Percentiles rank a stretch among this genome's conserved stretches.
Evolutionary conservation across 306 rosid species (phyloP).

Genomic region (Glycine soja): DNA sequence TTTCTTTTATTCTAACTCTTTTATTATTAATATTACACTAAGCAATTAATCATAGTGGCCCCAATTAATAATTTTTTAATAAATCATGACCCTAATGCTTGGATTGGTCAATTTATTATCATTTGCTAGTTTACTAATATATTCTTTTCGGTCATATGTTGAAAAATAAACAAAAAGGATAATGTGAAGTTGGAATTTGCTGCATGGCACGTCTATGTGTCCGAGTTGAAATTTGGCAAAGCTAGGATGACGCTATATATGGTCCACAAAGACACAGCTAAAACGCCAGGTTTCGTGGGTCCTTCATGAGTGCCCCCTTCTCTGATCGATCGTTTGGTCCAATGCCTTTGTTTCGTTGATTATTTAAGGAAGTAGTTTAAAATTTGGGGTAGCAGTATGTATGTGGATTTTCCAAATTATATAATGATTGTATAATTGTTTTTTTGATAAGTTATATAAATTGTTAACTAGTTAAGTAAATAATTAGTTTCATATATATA

Average conservation of each 20-base stretch:
- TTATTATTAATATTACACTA: neutral
- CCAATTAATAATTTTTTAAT: neutral
- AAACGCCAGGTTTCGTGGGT: neutral
- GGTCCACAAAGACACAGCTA: slow-evolving; percentile 27
- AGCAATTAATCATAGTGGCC: slow-evolving; percentile 16
- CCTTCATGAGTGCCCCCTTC: neutral
- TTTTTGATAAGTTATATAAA: too few relatives aligned
- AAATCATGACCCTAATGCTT: neutral
- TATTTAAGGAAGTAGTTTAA: neutral
- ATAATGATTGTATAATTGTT: too few relatives aligned
- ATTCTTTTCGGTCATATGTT: neutral
- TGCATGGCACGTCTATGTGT: slow-evolving; percentile 46
- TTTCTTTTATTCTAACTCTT: neutral
- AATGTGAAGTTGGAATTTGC: slow-evolving; percentile 21
- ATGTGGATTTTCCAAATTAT: too few relatives aligned
- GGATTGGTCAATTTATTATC: neutral
- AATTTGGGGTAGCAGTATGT: too few relatives aligned
- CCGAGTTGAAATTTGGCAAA: neutral
- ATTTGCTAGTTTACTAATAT: neutral
- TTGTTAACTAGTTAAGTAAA: too few relatives aligned
- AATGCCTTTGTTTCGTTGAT: neutral
- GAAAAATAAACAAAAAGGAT: slow-evolving; percentile 5
- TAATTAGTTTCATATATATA: too few relatives aligned
- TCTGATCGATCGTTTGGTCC: neutral
- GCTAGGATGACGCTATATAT: neutral